phyloP scores from a whole-genome alignment of 78 protist species.

The Neovahlkampfia damariscottae region DNA sequence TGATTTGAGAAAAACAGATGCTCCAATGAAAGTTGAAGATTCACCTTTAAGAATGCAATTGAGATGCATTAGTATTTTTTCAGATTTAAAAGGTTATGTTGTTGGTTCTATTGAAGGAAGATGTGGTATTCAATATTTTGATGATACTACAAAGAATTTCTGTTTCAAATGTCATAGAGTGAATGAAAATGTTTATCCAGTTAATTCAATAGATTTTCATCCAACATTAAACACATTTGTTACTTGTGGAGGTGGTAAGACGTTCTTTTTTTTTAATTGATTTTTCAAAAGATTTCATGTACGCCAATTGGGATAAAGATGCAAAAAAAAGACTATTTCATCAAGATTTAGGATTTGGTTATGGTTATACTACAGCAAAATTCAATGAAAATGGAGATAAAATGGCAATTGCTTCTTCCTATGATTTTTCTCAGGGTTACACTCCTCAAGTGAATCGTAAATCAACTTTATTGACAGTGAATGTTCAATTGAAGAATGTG shows the following conservation, averaged over 20 bases:
- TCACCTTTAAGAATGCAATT: conserved; percentile 64
- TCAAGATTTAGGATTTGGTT: too few species aligned
- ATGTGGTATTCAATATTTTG: conserved; percentile 58
- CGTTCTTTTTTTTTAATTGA: too few species aligned
- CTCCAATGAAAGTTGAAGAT: conserved; percentile 11
- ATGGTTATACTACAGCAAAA: too few species aligned
- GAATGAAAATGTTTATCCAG: conserved; percentile 41
- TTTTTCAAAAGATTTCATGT: too few species aligned
- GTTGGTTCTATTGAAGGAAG: conserved; percentile 88
- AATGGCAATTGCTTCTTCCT: too few species aligned
- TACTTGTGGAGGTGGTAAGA: conserved; percentile 81
- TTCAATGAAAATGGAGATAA: too few species aligned
- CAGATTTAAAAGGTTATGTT: conserved; percentile 63
- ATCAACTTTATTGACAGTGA: too few species aligned
- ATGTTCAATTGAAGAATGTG: too few species aligned
- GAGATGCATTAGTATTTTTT: conserved; percentile 36
- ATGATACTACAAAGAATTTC: conserved; percentile 40
- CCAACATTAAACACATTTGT: conserved; percentile 72
- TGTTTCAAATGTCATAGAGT: conserved; percentile 88
- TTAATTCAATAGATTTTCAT: conserved; percentile 66
- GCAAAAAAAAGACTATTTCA: too few species aligned
- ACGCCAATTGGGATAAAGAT: conserved; percentile 74
- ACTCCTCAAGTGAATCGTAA: too few species aligned
- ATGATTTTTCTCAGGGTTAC: too few species aligned
- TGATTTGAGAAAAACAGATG: conserved; percentile 26